Conservation (phyloP, 2,329 filamentous ascomycete species). For the Cryphonectria parasitica region DNA sequence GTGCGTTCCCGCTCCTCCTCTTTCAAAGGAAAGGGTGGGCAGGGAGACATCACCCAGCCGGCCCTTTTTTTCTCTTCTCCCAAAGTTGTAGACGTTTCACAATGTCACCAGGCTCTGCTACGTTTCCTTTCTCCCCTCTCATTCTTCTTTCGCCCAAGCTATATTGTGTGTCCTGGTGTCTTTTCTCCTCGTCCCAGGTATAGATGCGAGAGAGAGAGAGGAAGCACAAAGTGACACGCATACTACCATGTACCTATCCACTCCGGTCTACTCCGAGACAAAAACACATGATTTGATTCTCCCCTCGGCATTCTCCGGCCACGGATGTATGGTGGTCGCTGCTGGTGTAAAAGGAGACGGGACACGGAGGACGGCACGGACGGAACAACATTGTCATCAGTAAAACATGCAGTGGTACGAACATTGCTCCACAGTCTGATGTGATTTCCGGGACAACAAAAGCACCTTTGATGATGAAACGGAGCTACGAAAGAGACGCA, state of each 20-base stretch:
- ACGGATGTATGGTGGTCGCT: not conserved
- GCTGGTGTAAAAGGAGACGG: not conserved
- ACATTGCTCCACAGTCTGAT: not conserved
- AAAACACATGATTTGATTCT: not conserved
- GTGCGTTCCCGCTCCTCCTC: slow-evolving; percentile 3
- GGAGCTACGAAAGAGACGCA: not conserved
- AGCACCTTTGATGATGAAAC: not conserved
- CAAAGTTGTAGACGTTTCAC: not conserved
- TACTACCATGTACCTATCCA: not conserved
- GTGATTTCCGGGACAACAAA: not conserved
- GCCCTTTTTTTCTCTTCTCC: not conserved
- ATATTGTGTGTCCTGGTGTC: not conserved
- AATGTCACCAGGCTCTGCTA: not conserved
- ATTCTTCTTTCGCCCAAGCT: not conserved
- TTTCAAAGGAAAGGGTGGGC: not conserved
- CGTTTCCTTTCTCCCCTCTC: not conserved
- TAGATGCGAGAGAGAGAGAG: not conserved
- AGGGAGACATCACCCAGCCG: not conserved
- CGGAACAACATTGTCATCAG: not conserved
- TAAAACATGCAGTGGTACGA: not conserved
- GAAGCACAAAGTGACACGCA: not conserved
- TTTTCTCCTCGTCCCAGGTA: not conserved
- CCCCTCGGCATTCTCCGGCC: not conserved
- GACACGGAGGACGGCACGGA: not conserved
- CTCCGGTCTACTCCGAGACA: not conserved